Evolutionary conservation across 805 yeast species (phyloP).

Genomic region (Yarrowia divulgata): DNA sequence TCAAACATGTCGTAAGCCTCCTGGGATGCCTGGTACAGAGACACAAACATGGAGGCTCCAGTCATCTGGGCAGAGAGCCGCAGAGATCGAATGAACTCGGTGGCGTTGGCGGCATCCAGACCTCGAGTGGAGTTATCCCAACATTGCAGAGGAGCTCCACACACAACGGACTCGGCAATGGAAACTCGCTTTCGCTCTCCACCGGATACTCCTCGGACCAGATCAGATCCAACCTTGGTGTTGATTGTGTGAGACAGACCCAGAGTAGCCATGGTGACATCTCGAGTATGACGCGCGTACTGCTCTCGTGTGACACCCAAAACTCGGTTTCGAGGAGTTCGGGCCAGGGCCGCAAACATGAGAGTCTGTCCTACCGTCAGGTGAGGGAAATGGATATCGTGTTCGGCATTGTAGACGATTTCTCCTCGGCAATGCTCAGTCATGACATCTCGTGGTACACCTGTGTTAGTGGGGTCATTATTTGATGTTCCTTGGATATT

Average conservation of each 20-base stretch:
- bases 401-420: constrained; percentile 72
- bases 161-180: constrained; percentile 62
- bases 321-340: constrained; percentile 68
- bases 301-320: constrained; percentile 65
- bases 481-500: constrained; percentile 45
- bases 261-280: constrained; percentile 61
- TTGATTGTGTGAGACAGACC: constrained; percentile 61
- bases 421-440: constrained; percentile 67
- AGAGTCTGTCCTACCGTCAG: constrained; percentile 71
- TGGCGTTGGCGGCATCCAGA: constrained; percentile 72
- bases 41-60: constrained; percentile 65
- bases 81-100: constrained; percentile 67
- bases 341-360: constrained; percentile 65
- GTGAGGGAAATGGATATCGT: constrained; percentile 72
- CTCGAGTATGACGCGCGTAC: constrained; percentile 61
- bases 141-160: constrained; percentile 61
- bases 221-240: constrained; percentile 72
- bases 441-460: constrained; percentile 59
- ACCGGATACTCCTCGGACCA: constrained; percentile 73
- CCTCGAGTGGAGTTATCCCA: constrained; percentile 79
- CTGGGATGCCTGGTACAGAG: constrained; percentile 74
- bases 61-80: constrained; percentile 65
- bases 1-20: constrained; percentile 68
- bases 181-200: constrained; percentile 78
- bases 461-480: constrained; percentile 45